Conservation (phyloP, 2,329 filamentous ascomycete species). For the Pezicula radicicola region DNA sequence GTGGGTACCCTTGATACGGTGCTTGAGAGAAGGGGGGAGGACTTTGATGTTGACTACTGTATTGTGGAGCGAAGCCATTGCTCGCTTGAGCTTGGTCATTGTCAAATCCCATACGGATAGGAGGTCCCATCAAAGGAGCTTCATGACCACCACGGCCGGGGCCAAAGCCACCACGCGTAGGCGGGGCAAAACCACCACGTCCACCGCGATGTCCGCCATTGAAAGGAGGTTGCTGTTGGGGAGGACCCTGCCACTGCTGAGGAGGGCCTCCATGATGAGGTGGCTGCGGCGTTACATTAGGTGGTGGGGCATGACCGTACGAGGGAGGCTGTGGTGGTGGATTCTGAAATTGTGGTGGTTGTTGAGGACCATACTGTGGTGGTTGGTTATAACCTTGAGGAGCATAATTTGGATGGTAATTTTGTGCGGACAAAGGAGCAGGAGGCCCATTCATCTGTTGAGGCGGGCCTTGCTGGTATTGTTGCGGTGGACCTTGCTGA, state of each 20-base stretch:
- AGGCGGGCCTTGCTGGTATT: slow-evolving; percentile 29
- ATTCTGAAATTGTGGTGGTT: slow-evolving; percentile 25
- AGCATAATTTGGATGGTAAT: slow-evolving; percentile 58
- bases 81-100: slow-evolving; percentile 44
- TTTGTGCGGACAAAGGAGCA: slow-evolving; percentile 46
- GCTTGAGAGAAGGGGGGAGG: slow-evolving; percentile 28
- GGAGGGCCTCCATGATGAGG: slow-evolving; percentile 31
- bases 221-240: slow-evolving; percentile 37
- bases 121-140: slow-evolving; percentile 48
- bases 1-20: slow-evolving; percentile 35
- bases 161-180: slow-evolving; percentile 29
- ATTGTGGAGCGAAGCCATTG: slow-evolving; percentile 36
- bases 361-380: slow-evolving; percentile 34
- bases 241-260: slow-evolving; percentile 38
- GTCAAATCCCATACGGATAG: slow-evolving; percentile 53
- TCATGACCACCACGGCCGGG: slow-evolving; percentile 39
- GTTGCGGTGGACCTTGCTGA: slow-evolving; percentile 20
- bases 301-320: slow-evolving; percentile 32
- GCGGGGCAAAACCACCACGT: slow-evolving; percentile 15
- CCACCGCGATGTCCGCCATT: slow-evolving; percentile 20
- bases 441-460: slow-evolving; percentile 29
- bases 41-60: slow-evolving; percentile 28
- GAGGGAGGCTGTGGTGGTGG: slow-evolving; percentile 21
- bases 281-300: slow-evolving; percentile 27
- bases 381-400: slow-evolving; percentile 48